Evolutionary conservation across 1,284 basidiomycete species (phyloP), one percentile per base, ranked within the genome.

Genomic region (Puccinia novopanici): DNA sequence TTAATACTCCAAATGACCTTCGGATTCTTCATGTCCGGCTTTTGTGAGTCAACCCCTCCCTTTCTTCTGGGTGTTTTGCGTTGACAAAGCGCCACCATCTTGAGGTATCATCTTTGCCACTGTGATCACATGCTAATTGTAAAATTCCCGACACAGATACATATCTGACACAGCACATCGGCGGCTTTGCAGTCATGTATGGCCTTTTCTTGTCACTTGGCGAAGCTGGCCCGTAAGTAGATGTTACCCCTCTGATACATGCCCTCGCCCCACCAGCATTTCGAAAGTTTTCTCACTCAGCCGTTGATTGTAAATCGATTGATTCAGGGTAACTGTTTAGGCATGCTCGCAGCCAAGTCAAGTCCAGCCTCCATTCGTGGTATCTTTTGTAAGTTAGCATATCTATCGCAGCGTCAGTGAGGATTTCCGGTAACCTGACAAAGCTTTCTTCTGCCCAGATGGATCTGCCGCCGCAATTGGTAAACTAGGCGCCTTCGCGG

Each of bases 401-500:
- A 76, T 82, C 83, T 0, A 81, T 81, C 30, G 83, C 84, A 27
- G 30, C 22, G 2, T 48, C 19, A 22, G 24, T 63, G 19, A 3
- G 0, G 34, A 34, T 63, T 63, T 30, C 55, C 15, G 27, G 24
- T 75, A 22, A 63, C 48, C 15, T 8, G 59, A 6, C 22, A 40
- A 37, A 9, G n/a, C n/a, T n/a, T 27, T 37, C n/a, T 10, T 52
- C 27, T 55, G 2, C 22, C 15, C 10, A 80, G 78, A 94, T 84
- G 93, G 92, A 42, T 84, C 90, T 65, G 93, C 93, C 3, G 95
- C 95, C 63, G 95, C 94, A 3, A 85, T 93, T 54, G 95, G 95
- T n/a, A 98, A 97, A 86, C 84, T 93, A 63, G 93, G 93, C 40
- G 93, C 93, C 4, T 94, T 95, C 85, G 89, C 91, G 79, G 92